Evolutionary conservation across 768 basidiomycete species (phyloP), one percentile per base, ranked within the genome.

Genomic region (Phaffia australis): DNA sequence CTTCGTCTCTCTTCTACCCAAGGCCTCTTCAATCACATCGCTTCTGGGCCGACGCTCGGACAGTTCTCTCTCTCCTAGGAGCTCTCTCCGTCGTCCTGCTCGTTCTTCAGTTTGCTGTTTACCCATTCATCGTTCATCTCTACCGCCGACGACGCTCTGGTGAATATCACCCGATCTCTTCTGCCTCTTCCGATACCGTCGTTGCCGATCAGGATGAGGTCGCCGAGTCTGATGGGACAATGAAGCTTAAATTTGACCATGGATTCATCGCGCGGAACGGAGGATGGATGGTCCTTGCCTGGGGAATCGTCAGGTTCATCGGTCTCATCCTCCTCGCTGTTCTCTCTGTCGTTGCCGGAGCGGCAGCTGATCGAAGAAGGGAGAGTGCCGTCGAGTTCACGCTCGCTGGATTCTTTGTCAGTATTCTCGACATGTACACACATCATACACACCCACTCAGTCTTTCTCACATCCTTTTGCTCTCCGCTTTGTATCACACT

Each of bases 241-340:
- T 58, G 47, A 51, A 57, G 48, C 35, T 32, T 18, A 48, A 48
- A 25, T 48, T 55, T 23, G 59, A 35, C 4, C 30, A 29, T 14
- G 47, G 60, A 6, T 69, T 49, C 50, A 29, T 69, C 2, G 56
- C 42, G 19, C 58, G 58, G 56, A 69, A 69, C 35, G 63, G 63
- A 27, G 67, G 63, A 4, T 49, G 23, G 32, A 47, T 50, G 25
- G 56, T 64, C 57, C 57, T 69, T 16, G 30, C 62, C 16, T 69
- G 67, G 67, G 46, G 54, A 15, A 3, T 47, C 11, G 29, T 63
- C 30, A 50, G 67, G n/a, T 49, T 69, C 6, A 50, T 6, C 14
- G 67, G 57, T 11, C 46, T 69, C 25, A 16, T 59, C 35, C 35
- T 57, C 3, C 49, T 64, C 25, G 61, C 51, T 50, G 56, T 52